A percentile compares a stretch with the other conserved stretches of the same genome.
Conservation (phyloP, 371 early-diverging fungal species). For the Mucor velutinosus region DNA sequence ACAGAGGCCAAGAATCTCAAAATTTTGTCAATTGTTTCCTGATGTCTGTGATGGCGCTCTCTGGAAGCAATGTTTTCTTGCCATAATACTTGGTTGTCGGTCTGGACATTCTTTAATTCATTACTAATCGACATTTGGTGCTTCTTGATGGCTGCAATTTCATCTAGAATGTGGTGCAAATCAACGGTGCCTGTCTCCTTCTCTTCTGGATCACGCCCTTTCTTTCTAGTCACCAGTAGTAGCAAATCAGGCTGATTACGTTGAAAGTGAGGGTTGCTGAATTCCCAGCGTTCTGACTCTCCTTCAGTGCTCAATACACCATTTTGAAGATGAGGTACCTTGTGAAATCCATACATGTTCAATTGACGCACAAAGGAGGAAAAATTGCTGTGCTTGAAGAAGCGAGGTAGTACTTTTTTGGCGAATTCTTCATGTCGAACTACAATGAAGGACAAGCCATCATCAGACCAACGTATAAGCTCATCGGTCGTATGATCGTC, state of each 20-base stretch:
- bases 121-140: constrained; percentile 88
- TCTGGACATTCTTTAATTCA: constrained; percentile 85
- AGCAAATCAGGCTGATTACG: constrained; percentile 60
- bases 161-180: constrained; percentile 69
- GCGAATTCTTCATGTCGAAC: constrained; percentile 80
- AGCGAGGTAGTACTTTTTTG: constrained; percentile 80
- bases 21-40: constrained; percentile 92
- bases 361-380: constrained; percentile 94
- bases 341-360: constrained; percentile 91
- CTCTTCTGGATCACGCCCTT: constrained; percentile 54
- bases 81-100: constrained; percentile 91
- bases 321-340: constrained; percentile 80
- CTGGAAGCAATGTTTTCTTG: constrained; percentile 75
- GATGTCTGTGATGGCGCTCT: constrained; percentile 82
- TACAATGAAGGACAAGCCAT: constrained; percentile 77
- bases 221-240: constrained; percentile 59
- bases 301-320: constrained; percentile 70
- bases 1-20: constrained; percentile 79
- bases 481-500: constrained; percentile 68
- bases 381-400: constrained; percentile 94
- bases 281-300: constrained; percentile 67
- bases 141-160: constrained; percentile 85
- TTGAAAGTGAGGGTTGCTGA: constrained; percentile 60
- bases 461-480: constrained; percentile 77
- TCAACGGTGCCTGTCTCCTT: constrained; percentile 57